These are phyloP conservation scores for Emergomyces orientalis DNA, from an alignment of 2,329 filamentous ascomycete genomes.

Conservation along the genomic window DNA sequence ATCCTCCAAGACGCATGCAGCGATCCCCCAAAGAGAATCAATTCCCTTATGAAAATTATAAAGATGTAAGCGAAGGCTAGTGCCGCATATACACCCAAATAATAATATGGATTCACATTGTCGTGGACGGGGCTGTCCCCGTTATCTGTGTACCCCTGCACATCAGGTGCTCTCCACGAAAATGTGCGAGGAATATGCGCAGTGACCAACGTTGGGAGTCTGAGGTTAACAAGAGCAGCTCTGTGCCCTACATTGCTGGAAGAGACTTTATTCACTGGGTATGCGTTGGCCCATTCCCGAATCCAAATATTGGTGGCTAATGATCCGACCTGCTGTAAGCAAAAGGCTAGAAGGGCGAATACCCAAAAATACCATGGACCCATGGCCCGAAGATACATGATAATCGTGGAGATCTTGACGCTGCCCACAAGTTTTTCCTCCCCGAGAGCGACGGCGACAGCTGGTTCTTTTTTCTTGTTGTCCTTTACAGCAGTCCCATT, in stretches of 20 bases:
- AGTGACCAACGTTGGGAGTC: slow-evolving; percentile 30
- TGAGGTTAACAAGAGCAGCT: slow-evolving; percentile 33
- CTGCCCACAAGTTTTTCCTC: slow-evolving; percentile 78
- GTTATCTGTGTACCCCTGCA: slow-evolving; percentile 17
- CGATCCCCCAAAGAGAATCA: slow-evolving; percentile 87
- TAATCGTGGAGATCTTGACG: slow-evolving; percentile 78
- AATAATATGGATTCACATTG: slow-evolving; percentile 72
- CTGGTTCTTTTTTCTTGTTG: slow-evolving; percentile 34
- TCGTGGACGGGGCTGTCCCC: slow-evolving; percentile 13
- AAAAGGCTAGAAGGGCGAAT: slow-evolving; percentile 64
- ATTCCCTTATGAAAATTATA: slow-evolving; percentile 73
- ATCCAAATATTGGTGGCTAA: slow-evolving; percentile 94
- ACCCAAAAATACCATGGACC: slow-evolving; percentile 96
- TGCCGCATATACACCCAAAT: slow-evolving; percentile 69
- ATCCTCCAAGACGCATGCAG: slow-evolving; percentile 77
- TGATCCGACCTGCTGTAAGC: slow-evolving; percentile 70
- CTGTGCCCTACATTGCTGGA: slow-evolving; percentile 30
- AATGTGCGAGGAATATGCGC: slow-evolving; percentile 29
- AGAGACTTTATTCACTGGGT: slow-evolving; percentile 44
- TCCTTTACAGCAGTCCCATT: slow-evolving; percentile 27
- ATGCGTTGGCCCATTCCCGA: slow-evolving; percentile 87
- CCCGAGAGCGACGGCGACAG: slow-evolving; percentile 43
- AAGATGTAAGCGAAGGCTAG: slow-evolving; percentile 69
- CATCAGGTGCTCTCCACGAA: slow-evolving; percentile 23
- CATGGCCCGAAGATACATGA: slow-evolving; percentile 81